A percentile compares a stretch with the other conserved stretches of the same genome.
phyloP scores from a whole-genome alignment of 345 rosid genomes.

The Hirschfeldia incana region DNA sequence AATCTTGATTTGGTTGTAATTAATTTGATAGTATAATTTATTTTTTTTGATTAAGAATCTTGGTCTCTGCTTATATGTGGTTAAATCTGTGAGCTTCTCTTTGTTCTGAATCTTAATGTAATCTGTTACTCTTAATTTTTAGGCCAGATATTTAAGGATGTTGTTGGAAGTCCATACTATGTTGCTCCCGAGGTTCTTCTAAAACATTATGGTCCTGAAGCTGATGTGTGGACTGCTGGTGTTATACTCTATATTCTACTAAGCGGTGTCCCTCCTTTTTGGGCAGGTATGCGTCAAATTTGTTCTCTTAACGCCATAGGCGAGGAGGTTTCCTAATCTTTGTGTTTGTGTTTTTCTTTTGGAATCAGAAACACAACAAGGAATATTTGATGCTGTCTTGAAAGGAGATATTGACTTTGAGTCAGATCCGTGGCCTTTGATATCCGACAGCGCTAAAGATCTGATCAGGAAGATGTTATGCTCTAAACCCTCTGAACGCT shows the following conservation, averaged over 20 bases:
- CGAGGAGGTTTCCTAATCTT: slow-evolving; percentile 8
- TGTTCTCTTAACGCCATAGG: not conserved
- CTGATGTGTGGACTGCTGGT: slow-evolving; percentile 99
- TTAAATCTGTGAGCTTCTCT: not conserved
- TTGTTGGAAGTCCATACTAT: slow-evolving; percentile 97
- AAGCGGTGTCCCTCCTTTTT: slow-evolving; percentile 98
- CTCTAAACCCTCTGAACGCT: slow-evolving; percentile 66
- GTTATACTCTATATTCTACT: slow-evolving; percentile 91
- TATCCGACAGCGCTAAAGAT: slow-evolving; percentile 91
- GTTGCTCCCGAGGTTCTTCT: slow-evolving; percentile 98
- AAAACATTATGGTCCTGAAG: slow-evolving; percentile 92
- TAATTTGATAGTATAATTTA: not conserved
- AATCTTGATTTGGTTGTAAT: not conserved
- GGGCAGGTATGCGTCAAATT: slow-evolving; percentile 72
- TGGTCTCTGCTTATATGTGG: not conserved
- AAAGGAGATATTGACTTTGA: slow-evolving; percentile 95
- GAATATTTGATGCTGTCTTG: slow-evolving; percentile 97
- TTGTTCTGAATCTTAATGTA: not conserved
- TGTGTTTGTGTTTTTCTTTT: slow-evolving; percentile 9
- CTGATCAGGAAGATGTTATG: slow-evolving; percentile 85
- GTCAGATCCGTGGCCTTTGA: slow-evolving; percentile 96
- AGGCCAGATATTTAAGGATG: slow-evolving; percentile 92
- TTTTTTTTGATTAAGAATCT: not conserved
- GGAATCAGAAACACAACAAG: slow-evolving; percentile 87
- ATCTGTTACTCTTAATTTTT: slow-evolving; percentile 16